Conservation (phyloP, 768 basidiomycete genomes). For the Albatrellus ellisii region DNA sequence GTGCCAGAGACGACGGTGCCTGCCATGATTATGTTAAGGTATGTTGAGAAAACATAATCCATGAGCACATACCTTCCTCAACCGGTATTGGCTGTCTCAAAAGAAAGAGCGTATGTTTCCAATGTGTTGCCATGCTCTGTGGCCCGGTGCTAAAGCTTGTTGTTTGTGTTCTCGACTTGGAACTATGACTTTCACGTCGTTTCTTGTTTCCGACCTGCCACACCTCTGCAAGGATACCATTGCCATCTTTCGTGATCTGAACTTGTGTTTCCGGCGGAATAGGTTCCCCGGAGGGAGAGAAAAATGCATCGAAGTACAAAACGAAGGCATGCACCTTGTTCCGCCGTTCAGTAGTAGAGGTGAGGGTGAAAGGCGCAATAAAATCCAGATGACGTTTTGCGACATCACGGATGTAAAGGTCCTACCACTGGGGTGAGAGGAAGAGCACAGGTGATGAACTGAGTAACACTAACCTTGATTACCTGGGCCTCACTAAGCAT, state of each 20-base stretch:
- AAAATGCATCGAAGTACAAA: constrained; percentile 94
- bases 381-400: constrained; percentile 70
- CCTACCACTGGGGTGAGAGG: constrained; percentile 29
- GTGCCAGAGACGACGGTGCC: constrained; percentile 63
- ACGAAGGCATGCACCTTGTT: constrained; percentile 69
- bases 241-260: constrained; percentile 44
- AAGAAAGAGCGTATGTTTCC: constrained; percentile 92
- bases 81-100: constrained; percentile 68
- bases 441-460: neutral
- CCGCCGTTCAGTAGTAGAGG: constrained; percentile 43
- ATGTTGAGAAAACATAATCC: too few species aligned
- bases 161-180: constrained; percentile 30
- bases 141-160: constrained; percentile 90
- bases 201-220: constrained; percentile 68
- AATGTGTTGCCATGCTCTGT: constrained; percentile 78
- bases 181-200: constrained; percentile 24
- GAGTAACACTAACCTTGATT: constrained; percentile 43
- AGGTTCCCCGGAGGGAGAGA: constrained; percentile 45
- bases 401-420: constrained; percentile 56
- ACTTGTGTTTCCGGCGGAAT: constrained; percentile 39
- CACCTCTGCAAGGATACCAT: constrained; percentile 53
- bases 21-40: too few species aligned
- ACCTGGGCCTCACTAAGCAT: constrained; percentile 48
- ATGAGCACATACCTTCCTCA: constrained; percentile 53
- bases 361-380: constrained; percentile 60